phyloP scores from a whole-genome alignment of 139 green algal species.

The Volvox reticuliferus region DNA sequence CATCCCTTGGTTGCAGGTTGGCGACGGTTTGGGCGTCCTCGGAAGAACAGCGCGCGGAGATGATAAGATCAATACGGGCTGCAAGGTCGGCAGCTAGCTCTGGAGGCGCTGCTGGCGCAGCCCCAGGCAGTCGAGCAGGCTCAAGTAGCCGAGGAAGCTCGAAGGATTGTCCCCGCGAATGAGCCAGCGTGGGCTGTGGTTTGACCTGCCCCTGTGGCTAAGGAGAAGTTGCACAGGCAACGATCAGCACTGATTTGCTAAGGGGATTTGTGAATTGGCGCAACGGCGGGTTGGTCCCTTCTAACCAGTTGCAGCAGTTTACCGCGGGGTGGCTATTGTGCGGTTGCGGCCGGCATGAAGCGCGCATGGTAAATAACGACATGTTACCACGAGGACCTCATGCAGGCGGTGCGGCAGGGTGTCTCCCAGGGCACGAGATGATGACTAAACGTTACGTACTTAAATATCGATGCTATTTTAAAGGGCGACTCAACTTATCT shows the following conservation, averaged over 20 bases:
- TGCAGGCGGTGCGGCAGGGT: constrained; percentile 12
- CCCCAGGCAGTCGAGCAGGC: background rate
- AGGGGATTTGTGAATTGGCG: background rate
- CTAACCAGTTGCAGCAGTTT: background rate
- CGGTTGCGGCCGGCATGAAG: background rate
- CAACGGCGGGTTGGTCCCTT: background rate
- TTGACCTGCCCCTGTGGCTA: background rate
- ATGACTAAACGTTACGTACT: no score
- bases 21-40: background rate
- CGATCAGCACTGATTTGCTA: background rate
- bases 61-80: background rate
- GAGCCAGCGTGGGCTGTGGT: background rate
- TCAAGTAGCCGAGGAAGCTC: constrained; percentile 20
- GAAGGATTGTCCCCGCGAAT: background rate
- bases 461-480: no score
- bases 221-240: background rate
- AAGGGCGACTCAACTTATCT: no score
- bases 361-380: background rate
- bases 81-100: background rate
- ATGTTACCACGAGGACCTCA: background rate
- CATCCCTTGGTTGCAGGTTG: background rate
- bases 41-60: background rate
- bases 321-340: background rate
- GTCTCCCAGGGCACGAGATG: background rate
- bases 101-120: background rate